Evolutionary conservation across 1,139 yeast species (phyloP), one percentile per base, ranked within the genome.

Genomic region (Zygoascus meyerae): DNA sequence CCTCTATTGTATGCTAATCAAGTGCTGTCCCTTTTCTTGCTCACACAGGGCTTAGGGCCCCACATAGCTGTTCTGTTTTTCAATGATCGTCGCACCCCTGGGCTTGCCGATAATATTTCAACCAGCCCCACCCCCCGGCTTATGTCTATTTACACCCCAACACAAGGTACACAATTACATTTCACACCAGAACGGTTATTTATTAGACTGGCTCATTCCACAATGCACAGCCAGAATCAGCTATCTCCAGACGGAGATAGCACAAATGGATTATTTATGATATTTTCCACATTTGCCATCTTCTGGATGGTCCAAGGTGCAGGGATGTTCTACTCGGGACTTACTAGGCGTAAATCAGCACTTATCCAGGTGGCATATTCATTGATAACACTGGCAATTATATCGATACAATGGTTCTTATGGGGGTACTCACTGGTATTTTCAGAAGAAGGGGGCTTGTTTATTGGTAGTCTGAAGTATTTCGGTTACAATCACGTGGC

Each of bases 261-360:
- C 30, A 45, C 49, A 14, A 48, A 54, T 41, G 48, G 46, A 28
- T 35, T 54, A 39, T 54, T 54, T 44, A 49, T 54, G 51, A 47
- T 54, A 11, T 51, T 54, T 30, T 49, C 54, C 33, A 48, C 57
- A 2, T 54, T 54, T 44, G 54, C 55, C 36, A 54, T 54, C 30
- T 53, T 54, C 40, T 54, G 54, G 54, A 54, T 54, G 53, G 55
- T 54, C 10, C 48, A 50, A 31, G 49, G 52, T 34, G 68, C 75
- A 8, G 70, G 76, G 0, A 61, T 77, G 40, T 79, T 79, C 55
- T 79, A 79, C 57, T 73, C 82, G 0, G 85, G 85, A 0, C 62
- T 79, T 43, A 77, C 81, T 4, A 79, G 78, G 51, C 64, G 82
- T 50, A 65, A 79, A 49, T 73, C 83, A 1, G 71, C 83, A 1